A percentile compares a stretch with the other conserved stretches of the same genome.
Evolutionary conservation across 23 red algal genomes (phyloP).

Genomic region (Agarophyton chilense): DNA sequence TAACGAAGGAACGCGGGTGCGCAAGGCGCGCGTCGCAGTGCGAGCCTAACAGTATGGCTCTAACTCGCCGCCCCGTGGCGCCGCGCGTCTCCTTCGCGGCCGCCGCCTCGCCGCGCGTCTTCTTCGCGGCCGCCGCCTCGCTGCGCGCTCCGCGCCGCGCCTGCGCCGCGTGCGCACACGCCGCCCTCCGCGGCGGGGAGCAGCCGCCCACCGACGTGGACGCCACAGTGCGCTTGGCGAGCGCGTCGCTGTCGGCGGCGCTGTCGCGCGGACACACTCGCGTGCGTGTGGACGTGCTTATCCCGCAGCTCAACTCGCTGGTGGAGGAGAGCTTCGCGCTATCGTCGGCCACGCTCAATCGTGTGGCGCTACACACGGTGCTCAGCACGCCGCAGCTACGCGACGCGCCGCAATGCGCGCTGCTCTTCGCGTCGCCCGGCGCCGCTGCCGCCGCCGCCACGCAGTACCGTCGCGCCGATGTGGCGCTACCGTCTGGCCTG

Average conservation of each 20-base stretch:
- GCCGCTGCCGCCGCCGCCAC: slow-evolving; percentile 34
- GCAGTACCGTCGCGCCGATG: background rate
- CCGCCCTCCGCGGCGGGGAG: no score
- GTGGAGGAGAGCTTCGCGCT: slow-evolving; percentile 30
- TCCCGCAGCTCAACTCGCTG: slow-evolving; percentile 36
- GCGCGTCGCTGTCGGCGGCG: background rate
- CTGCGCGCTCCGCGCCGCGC: no score
- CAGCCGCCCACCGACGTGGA: background rate
- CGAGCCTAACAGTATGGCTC: no score
- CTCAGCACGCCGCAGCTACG: background rate
- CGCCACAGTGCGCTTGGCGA: background rate
- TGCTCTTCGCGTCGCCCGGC: slow-evolving; percentile 55
- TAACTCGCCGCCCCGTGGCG: no score
- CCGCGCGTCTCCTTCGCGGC: no score
- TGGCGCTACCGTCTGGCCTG: background rate
- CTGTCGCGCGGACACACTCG: background rate
- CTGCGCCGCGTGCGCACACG: background rate
- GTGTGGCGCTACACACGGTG: background rate
- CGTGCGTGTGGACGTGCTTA: background rate
- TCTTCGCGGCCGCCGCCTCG: no score
- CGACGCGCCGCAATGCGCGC: background rate
- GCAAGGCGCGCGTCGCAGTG: no score
- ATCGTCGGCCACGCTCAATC: slow-evolving; percentile 12
- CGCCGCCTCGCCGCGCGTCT: no score
- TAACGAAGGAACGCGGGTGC: no score